Evolutionary conservation across 371 early-diverging fungal species (phyloP), one percentile per base, ranked within the genome.

Genomic region (Nematocida ausubeli): DNA sequence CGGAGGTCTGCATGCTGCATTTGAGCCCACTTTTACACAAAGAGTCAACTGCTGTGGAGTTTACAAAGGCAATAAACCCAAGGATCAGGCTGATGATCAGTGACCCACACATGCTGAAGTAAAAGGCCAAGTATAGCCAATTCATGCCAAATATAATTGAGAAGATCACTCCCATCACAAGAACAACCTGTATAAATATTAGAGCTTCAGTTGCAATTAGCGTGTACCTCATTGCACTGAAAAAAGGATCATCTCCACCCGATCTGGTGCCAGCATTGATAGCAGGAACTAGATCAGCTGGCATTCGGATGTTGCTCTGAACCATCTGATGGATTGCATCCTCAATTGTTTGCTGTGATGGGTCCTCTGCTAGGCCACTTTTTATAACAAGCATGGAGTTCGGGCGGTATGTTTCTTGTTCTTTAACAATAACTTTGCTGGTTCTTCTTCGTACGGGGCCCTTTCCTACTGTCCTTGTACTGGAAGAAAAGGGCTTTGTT

Each of bases 141-240:
- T 67, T 64, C 55, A 24, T 64, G 19, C 50, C 68, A 55, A 75
- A 50, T 9, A 65, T 52, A 14, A 67, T 24, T 14, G 55, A 6
- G 16, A 75, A 16, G 34, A 75, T 65, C 19, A 51, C 52, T 22
- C 67, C 64, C 28, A 75, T 22, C 26, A 75, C 78, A 7, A 75
- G 37, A 19, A 75, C 52, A 2, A 75, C 65, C 57, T 75, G 78
- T 9, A 75, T 37, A 51, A 75, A 75, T 28, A 75, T 66, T 0
- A 75, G 55, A 32, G 67, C 37, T 42, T 75, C 67, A 1, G 50
- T 49, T 12, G 22, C 12, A 6, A 22, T 22, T 14, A 75, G 67
- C 5, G 57, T 22, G 24, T 14, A 26, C n/a, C 12, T 42, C 2
- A 67, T n/a, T 5, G 51, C n/a, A 5, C 0, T 34, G 34, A 75